phyloP scores from a whole-genome alignment of 768 basidiomycete species.

The Trametes cubensis region DNA sequence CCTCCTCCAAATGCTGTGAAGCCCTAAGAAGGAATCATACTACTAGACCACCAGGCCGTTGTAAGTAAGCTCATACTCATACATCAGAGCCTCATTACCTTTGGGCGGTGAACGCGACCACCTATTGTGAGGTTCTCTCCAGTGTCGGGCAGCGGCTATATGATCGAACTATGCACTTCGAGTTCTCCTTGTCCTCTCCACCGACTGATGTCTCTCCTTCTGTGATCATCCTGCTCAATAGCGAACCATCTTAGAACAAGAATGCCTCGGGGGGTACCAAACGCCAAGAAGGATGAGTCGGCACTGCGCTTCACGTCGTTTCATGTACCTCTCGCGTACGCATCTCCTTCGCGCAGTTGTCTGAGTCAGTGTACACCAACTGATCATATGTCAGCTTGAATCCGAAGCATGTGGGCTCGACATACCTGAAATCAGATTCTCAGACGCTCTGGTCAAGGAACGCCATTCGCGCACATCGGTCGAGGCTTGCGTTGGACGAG shows the following conservation, averaged over 20 bases:
- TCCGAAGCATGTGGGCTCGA: slow-evolving; percentile 77
- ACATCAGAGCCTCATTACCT: no score
- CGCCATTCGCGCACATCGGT: slow-evolving; percentile 49
- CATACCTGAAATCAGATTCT: slow-evolving; percentile 75
- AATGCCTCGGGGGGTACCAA: slow-evolving; percentile 85
- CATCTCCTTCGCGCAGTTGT: slow-evolving; percentile 2
- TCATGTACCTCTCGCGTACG: slow-evolving; percentile 75
- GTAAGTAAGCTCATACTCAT: no score
- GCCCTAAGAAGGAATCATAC: slow-evolving; percentile 69
- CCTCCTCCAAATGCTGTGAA: slow-evolving; percentile 60
- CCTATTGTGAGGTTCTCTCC: no score
- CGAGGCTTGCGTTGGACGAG: slow-evolving; percentile 48
- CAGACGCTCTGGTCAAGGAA: slow-evolving; percentile 77
- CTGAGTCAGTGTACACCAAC: neutral
- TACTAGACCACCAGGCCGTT: slow-evolving; percentile 62
- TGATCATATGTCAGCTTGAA: slow-evolving; percentile 55
- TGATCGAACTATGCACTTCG: neutral
- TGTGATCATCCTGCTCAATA: neutral
- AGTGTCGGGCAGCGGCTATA: slow-evolving; percentile 4
- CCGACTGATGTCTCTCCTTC: neutral
- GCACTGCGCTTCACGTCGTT: slow-evolving; percentile 83
- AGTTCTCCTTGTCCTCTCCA: neutral
- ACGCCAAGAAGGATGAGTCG: slow-evolving; percentile 78
- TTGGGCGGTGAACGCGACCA: neutral
- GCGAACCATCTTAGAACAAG: neutral